These are phyloP conservation scores for Blastobotrys americana DNA, from an alignment of 805 yeast species.

Conservation along the genomic window DNA sequence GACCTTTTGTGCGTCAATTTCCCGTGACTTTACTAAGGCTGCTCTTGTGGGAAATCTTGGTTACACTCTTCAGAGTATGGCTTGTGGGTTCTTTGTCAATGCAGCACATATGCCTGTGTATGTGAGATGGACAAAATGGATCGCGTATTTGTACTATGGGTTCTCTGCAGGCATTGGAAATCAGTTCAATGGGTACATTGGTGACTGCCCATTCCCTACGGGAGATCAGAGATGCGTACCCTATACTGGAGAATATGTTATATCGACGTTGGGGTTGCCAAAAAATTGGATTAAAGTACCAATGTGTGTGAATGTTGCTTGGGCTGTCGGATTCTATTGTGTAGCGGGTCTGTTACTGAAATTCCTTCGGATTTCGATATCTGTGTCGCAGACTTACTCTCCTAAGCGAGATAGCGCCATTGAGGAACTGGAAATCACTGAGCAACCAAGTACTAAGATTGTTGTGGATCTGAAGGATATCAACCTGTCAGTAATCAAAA, in stretches of 20 bases:
- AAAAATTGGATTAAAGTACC: conserved; percentile 61
- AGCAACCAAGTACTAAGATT: conserved; percentile 10
- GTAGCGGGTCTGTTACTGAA: conserved; percentile 43
- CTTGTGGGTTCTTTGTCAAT: conserved; percentile 75
- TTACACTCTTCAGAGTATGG: conserved; percentile 67
- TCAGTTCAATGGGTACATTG: conserved; percentile 55
- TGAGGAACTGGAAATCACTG: conserved; percentile 22
- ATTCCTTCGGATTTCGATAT: conserved; percentile 44
- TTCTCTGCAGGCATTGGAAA: conserved; percentile 63
- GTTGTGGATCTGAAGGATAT: conserved; percentile 24
- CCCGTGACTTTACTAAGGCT: conserved; percentile 56
- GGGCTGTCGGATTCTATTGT: conserved; percentile 48
- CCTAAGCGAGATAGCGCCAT: conserved; percentile 9
- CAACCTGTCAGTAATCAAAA: conserved; percentile 17
- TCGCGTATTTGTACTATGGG: conserved; percentile 70
- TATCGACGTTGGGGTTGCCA: conserved; percentile 54
- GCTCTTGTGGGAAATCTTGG: conserved; percentile 54
- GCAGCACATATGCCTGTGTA: conserved; percentile 72
- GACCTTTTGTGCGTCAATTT: conserved; percentile 43
- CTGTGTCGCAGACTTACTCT: conserved; percentile 37
- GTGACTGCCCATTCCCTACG: conserved; percentile 45
- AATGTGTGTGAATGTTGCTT: conserved; percentile 49
- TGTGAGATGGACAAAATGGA: conserved; percentile 76
- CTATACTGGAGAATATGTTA: conserved; percentile 48
- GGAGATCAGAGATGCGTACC: conserved; percentile 37